Evolutionary conservation across 208 protist species (phyloP).

Genomic region (Leishmania guyanensis): DNA sequence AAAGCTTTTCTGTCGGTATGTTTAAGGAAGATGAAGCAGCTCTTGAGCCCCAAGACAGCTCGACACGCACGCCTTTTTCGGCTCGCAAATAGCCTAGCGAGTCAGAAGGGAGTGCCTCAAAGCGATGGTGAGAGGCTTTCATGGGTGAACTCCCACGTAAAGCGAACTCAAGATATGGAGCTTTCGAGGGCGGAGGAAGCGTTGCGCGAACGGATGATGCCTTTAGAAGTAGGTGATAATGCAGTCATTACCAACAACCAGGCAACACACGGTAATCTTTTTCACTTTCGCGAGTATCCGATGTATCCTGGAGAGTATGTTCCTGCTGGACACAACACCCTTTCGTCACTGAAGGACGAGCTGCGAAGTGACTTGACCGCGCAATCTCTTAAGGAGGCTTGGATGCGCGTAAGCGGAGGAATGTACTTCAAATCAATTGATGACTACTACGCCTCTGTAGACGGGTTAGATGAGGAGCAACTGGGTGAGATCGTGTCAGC

Average conservation of each 20-base stretch:
- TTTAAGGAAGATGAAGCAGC: conserved; percentile 62
- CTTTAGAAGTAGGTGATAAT: conserved; percentile 69
- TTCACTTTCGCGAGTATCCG: conserved; percentile 90
- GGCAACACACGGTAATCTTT: conserved; percentile 84
- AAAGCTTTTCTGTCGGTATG: too few species aligned
- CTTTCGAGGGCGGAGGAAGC: conserved; percentile 78
- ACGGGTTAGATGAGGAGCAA: conserved; percentile 87
- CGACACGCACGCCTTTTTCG: conserved; percentile 89
- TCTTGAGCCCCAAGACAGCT: conserved; percentile 88
- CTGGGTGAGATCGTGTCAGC: conserved; percentile 86
- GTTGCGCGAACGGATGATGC: conserved; percentile 66
- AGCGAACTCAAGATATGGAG: conserved; percentile 65
- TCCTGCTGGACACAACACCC: conserved; percentile 81
- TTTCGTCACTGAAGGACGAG: conserved; percentile 86
- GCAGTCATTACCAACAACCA: conserved; percentile 64
- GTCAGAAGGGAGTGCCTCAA: conserved; percentile 40
- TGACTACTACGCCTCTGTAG: conserved; percentile 85
- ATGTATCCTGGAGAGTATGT: conserved; percentile 94
- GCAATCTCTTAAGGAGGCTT: conserved; percentile 88
- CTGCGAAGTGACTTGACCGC: conserved; percentile 80
- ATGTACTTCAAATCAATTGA: conserved; percentile 80
- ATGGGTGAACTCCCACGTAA: conserved; percentile 87
- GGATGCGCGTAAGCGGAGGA: conserved; percentile 86
- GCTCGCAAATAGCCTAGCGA: conserved; percentile 43
- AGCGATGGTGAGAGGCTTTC: conserved; percentile 76